Percentiles rank a stretch among this genome's conserved stretches.
phyloP scores from a whole-genome alignment of 768 basidiomycete genomes.

The Psilocybe azurescens region DNA sequence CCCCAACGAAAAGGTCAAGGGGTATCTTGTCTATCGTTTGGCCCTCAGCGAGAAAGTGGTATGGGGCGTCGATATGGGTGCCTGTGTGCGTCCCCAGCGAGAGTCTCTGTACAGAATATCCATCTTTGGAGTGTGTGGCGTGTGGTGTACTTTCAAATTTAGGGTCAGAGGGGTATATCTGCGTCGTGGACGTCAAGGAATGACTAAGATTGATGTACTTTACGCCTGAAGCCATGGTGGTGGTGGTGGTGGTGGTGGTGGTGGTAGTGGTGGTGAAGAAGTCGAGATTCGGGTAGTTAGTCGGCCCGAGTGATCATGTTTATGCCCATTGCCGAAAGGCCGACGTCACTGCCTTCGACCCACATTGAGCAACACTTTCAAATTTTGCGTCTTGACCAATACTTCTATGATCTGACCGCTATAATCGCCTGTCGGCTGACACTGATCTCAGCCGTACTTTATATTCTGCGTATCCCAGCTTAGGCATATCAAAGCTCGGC shows the following conservation, averaged over 20 bases:
- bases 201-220: constrained; percentile 60
- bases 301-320: too few species aligned
- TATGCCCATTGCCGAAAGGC: too few species aligned
- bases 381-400: too few species aligned
- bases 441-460: too few species aligned
- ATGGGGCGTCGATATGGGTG: constrained; percentile 82
- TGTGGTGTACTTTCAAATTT: constrained; percentile 42
- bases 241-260: not conserved
- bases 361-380: too few species aligned
- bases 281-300: too few species aligned
- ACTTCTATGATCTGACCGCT: too few species aligned
- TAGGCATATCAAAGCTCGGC: too few species aligned
- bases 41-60: constrained; percentile 68
- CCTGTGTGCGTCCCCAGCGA: constrained; percentile 74
- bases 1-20: constrained; percentile 53
- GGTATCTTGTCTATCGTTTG: constrained; percentile 63
- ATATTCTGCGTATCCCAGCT: too few species aligned
- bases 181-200: constrained; percentile 46
- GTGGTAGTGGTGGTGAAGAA: too few species aligned
- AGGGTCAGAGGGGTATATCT: constrained; percentile 64
- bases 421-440: too few species aligned
- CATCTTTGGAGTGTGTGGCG: constrained; percentile 47
- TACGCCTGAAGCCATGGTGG: constrained; percentile 1
- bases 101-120: constrained; percentile 56
- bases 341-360: too few species aligned